Conservation (phyloP, 345 rosid species). For the Salix purpurea region DNA sequence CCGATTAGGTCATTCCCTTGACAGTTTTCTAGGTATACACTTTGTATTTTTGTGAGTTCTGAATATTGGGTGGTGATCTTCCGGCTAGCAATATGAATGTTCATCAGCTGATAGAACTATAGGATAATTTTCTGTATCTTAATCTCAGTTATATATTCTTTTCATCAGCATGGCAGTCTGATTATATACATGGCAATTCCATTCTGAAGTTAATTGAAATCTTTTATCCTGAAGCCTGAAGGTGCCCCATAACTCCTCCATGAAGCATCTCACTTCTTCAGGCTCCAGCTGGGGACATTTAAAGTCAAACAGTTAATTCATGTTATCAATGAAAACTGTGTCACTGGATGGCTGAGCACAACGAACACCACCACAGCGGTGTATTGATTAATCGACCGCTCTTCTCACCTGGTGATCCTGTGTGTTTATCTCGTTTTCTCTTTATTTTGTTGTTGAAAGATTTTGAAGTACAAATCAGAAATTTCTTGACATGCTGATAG, state of each 20-base stretch:
- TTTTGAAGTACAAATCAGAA: neutral
- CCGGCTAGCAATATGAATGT: neutral
- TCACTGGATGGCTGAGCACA: neutral
- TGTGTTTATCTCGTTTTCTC: neutral
- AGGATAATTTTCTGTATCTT: neutral
- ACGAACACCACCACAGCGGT: neutral
- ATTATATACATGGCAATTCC: neutral
- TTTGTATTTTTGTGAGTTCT: neutral
- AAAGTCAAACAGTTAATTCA: neutral
- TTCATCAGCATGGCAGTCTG: neutral
- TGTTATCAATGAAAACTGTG: neutral
- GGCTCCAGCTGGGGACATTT: neutral
- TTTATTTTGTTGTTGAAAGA: neutral
- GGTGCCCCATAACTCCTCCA: neutral
- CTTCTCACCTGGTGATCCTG: neutral
- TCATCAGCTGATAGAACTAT: slow-evolving; percentile 1
- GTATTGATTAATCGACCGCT: neutral
- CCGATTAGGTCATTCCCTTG: slow-evolving; percentile 16
- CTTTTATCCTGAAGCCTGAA: neutral
- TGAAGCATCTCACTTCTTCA: neutral
- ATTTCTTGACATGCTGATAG: neutral
- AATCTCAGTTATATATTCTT: neutral
- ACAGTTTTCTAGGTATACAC: neutral
- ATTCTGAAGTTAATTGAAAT: neutral
- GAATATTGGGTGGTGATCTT: neutral